These are phyloP conservation scores for Aspergillus heteromorphus DNA, from an alignment of 495 filamentous ascomycete species.

Conservation along the genomic window DNA sequence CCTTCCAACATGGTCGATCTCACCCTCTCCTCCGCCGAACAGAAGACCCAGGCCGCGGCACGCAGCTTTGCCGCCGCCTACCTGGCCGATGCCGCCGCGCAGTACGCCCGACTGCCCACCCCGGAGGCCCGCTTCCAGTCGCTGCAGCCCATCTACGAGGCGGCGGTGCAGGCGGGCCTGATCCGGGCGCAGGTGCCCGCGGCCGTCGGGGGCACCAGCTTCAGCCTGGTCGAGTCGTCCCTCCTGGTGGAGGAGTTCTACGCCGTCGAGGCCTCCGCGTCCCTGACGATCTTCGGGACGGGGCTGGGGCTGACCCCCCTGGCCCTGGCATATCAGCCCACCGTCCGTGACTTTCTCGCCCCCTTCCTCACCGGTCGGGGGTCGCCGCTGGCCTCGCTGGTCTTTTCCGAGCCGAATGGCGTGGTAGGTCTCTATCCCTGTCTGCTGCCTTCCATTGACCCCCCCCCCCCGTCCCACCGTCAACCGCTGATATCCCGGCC, in stretches of 20 bases:
- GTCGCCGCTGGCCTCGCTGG: conserved; percentile 9
- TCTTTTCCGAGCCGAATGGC: conserved; percentile 7
- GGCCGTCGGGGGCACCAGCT: neutral
- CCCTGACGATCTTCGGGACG: conserved; percentile 9
- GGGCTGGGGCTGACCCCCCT: conserved; percentile 11
- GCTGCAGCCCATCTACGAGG: conserved; percentile 6
- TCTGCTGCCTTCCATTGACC: neutral
- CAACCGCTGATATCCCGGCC: neutral
- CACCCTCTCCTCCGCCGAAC: neutral
- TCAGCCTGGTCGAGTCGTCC: conserved; percentile 4
- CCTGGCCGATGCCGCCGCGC: neutral
- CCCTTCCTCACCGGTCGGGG: conserved; percentile 4
- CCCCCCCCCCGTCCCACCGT: neutral
- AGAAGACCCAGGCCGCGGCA: neutral
- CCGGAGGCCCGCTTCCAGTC: conserved; percentile 5
- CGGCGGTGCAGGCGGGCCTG: conserved; percentile 2
- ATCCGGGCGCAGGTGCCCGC: conserved; percentile 7
- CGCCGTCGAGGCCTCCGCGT: conserved; percentile 7
- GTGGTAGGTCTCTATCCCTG: conserved; percentile 1
- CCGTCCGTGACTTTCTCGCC: conserved; percentile 1
- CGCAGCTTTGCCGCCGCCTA: conserved; percentile 2
- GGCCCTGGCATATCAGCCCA: conserved; percentile 1
- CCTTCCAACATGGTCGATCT: conserved; percentile 8
- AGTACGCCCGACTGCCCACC: conserved; percentile 1
- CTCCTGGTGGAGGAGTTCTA: conserved; percentile 13